phyloP scores from a whole-genome alignment of 2,329 filamentous ascomycete genomes.

The Alternaria arborescens region DNA sequence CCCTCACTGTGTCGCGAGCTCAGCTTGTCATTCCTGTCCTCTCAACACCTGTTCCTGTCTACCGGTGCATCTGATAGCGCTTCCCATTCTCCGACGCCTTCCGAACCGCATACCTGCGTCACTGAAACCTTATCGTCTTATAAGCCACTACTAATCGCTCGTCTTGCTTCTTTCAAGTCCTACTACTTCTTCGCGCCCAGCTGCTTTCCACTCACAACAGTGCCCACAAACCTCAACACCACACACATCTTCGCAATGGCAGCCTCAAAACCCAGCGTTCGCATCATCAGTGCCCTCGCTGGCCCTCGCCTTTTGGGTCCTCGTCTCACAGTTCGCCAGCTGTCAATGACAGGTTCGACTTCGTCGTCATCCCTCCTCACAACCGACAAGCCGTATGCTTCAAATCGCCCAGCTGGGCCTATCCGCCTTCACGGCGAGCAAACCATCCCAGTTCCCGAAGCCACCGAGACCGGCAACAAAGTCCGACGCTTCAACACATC shows the following conservation, averaged over 20 bases:
- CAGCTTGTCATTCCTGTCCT: conserved; percentile 8
- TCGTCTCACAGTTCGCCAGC: conserved; percentile 56
- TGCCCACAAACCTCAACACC: neutral
- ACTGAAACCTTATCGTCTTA: conserved; percentile 9
- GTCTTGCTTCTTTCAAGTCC: neutral
- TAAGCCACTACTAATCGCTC: conserved; percentile 8
- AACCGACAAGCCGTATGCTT: conserved; percentile 59
- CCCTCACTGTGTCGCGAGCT: conserved; percentile 19
- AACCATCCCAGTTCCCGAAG: conserved; percentile 51
- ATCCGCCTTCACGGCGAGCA: conserved; percentile 62
- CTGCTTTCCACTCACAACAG: neutral
- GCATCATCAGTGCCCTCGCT: conserved; percentile 47
- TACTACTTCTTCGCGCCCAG: neutral
- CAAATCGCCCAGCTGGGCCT: conserved; percentile 50
- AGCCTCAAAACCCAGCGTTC: conserved; percentile 20
- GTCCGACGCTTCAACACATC: conserved; percentile 70
- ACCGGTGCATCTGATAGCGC: conserved; percentile 5
- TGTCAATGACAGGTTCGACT: conserved; percentile 69
- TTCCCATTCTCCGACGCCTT: conserved; percentile 6
- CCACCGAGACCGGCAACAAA: conserved; percentile 38
- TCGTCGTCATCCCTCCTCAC: conserved; percentile 62
- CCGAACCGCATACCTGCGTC: conserved; percentile 7
- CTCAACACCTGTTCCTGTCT: conserved; percentile 10
- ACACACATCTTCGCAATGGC: conserved; percentile 16
- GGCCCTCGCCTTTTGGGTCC: conserved; percentile 54